These are phyloP conservation scores for Geoglossum glabrum DNA, from an alignment of 495 filamentous ascomycete genomes.

Conservation along the genomic window DNA sequence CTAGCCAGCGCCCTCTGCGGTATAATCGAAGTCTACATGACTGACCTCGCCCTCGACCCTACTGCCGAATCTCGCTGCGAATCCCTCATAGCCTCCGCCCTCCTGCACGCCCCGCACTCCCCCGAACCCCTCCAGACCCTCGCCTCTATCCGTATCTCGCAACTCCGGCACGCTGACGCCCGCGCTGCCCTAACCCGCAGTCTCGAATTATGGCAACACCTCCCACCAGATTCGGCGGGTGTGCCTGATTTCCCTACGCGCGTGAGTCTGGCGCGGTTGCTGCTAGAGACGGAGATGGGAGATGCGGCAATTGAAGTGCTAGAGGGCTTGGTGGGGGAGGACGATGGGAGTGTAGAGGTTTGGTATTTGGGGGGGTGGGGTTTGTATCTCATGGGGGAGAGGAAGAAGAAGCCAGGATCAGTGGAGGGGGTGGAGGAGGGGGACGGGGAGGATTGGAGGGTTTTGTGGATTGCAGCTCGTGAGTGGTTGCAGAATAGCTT, in stretches of 20 bases:
- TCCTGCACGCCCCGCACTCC: conserved; percentile 48
- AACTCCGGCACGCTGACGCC: conserved; percentile 57
- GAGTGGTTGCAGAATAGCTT: conserved; percentile 33
- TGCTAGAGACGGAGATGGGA: conserved; percentile 80
- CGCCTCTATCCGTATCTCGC: conserved; percentile 82
- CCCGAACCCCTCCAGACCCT: conserved; percentile 83
- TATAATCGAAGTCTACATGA: conserved; percentile 93
- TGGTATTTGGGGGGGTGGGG: conserved; percentile 97
- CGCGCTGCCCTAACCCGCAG: conserved; percentile 54
- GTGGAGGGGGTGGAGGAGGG: background rate
- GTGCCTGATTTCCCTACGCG: conserved; percentile 69
- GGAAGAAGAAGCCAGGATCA: conserved; percentile 26
- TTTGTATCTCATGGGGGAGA: conserved; percentile 56
- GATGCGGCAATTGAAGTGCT: conserved; percentile 68
- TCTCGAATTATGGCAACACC: conserved; percentile 56
- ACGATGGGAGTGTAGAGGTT: conserved; percentile 82
- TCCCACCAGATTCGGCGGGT: conserved; percentile 35
- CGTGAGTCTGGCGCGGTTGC: conserved; percentile 61
- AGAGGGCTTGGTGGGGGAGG: conserved; percentile 63
- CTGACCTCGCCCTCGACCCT: conserved; percentile 80
- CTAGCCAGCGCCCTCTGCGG: conserved; percentile 74
- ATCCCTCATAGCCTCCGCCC: conserved; percentile 64
- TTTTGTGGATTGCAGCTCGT: conserved; percentile 24
- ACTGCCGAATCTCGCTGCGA: conserved; percentile 79
- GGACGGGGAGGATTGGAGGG: conserved; percentile 13